phyloP scores from a whole-genome alignment of 352 stramenopile genomes.

The Phytopythium delawarense region DNA sequence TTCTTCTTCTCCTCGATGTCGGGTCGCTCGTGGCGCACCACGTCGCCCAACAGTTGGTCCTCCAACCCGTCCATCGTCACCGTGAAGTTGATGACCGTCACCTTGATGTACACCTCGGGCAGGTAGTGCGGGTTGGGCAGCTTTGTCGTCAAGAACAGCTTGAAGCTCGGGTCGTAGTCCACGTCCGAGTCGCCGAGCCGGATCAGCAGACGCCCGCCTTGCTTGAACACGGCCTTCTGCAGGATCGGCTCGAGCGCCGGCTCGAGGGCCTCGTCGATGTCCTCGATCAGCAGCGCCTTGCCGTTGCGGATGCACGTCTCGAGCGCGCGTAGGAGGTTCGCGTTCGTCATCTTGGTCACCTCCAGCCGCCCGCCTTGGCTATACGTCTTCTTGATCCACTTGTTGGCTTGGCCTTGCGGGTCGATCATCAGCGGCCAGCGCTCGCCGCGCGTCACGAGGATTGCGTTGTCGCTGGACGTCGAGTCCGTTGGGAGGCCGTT shows the following conservation, averaged over 20 bases:
- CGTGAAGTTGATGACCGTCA: conserved; percentile 96
- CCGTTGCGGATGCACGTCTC: conserved; percentile 92
- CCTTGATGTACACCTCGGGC: conserved; percentile 95
- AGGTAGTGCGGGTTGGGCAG: conserved; percentile 93
- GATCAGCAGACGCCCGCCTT: conserved; percentile 86
- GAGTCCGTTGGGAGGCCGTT: conserved; percentile 89
- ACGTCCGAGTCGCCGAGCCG: conserved; percentile 90
- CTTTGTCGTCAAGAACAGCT: conserved; percentile 93
- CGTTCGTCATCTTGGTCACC: conserved; percentile 89
- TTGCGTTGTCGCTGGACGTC: conserved; percentile 92
- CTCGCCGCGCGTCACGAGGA: conserved; percentile 87
- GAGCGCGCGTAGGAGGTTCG: conserved; percentile 85
- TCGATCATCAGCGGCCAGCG: conserved; percentile 95
- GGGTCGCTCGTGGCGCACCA: conserved; percentile 89
- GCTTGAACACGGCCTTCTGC: conserved; percentile 92
- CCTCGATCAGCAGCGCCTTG: conserved; percentile 89
- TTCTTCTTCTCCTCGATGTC: conserved; percentile 95
- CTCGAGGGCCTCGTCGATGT: conserved; percentile 91
- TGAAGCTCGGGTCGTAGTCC: conserved; percentile 91
- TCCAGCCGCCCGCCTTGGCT: conserved; percentile 46
- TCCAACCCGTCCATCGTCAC: conserved; percentile 93
- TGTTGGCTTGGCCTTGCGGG: conserved; percentile 91
- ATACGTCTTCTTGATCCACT: conserved; percentile 93
- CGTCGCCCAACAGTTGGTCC: conserved; percentile 90
- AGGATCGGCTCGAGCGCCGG: conserved; percentile 91